Conservation (phyloP, 495 filamentous ascomycete species). For the Tirmania nivea region DNA sequence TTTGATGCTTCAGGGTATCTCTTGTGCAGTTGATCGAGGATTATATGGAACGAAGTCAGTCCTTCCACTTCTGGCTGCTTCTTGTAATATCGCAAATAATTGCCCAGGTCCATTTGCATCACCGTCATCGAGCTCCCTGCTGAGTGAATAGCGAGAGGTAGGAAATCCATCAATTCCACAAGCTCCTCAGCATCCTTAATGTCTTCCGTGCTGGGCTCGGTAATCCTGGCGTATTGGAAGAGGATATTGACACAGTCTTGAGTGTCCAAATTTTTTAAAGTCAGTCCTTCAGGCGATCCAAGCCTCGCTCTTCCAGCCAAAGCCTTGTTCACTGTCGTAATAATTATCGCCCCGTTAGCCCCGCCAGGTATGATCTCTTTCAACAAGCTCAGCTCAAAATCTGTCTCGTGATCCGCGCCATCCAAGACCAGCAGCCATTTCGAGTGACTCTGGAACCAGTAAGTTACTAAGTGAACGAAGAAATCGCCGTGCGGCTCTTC, state of each 20-base stretch:
- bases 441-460: constrained; percentile 47
- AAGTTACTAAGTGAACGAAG: constrained; percentile 38
- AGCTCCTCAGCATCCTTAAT: constrained; percentile 38
- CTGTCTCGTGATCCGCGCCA: constrained; percentile 43
- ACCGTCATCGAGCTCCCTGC: constrained; percentile 53
- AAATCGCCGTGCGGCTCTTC: constrained; percentile 20
- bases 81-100: constrained; percentile 46
- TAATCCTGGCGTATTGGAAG: constrained; percentile 33
- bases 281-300: constrained; percentile 26
- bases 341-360: constrained; percentile 44
- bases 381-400: constrained; percentile 34
- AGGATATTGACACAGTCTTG: constrained; percentile 38
- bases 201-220: constrained; percentile 33
- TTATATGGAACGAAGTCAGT: constrained; percentile 41
- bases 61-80: constrained; percentile 44
- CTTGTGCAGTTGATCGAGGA: constrained; percentile 47
- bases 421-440: constrained; percentile 62
- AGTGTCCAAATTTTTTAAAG: constrained; percentile 22
- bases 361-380: constrained; percentile 48
- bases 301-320: constrained; percentile 41
- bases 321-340: constrained; percentile 60
- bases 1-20: constrained; percentile 37
- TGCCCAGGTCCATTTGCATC: constrained; percentile 45
- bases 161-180: constrained; percentile 44
- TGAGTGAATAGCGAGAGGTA: constrained; percentile 61